Evolutionary conservation across 176 grass and related monocot genomes (phyloP).

Genomic region (Oryza rufipogon): DNA sequence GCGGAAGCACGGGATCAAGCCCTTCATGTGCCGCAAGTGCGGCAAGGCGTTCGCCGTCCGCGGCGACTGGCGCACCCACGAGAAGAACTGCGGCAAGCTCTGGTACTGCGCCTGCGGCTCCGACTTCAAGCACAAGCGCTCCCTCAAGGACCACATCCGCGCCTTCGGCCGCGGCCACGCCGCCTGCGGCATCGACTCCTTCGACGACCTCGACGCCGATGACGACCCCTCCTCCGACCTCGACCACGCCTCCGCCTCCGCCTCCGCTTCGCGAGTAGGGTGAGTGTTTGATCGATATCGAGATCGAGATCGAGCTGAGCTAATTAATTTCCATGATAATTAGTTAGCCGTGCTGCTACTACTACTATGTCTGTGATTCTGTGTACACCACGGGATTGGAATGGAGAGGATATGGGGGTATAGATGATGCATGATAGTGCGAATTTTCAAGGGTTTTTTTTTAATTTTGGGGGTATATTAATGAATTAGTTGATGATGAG

Average conservation of each 20-base stretch:
- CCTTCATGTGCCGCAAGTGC: slow-evolving; percentile 97
- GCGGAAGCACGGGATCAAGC: slow-evolving; percentile 92
- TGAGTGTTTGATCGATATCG: background rate
- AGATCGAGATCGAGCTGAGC: too few species aligned
- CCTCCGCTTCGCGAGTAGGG: background rate
- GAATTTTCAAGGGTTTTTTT: background rate
- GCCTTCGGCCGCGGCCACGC: slow-evolving; percentile 70
- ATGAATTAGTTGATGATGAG: background rate
- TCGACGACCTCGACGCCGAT: slow-evolving; percentile 62
- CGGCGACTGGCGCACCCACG: slow-evolving; percentile 93
- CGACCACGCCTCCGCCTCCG: slow-evolving; percentile 43
- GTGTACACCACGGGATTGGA: background rate
- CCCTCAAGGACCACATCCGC: slow-evolving; percentile 82
- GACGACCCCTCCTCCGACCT: slow-evolving; percentile 59
- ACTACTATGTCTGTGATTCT: background rate
- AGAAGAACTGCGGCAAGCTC: slow-evolving; percentile 98
- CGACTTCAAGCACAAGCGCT: slow-evolving; percentile 95
- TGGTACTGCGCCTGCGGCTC: slow-evolving; percentile 92
- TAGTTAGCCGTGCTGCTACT: background rate
- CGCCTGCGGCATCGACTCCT: slow-evolving; percentile 76
- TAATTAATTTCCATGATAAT: background rate
- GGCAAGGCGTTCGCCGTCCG: slow-evolving; percentile 91
- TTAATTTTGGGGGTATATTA: background rate
- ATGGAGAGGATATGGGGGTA: background rate
- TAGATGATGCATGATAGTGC: background rate